Evolutionary conservation across 495 filamentous ascomycete species (phyloP).

Genomic region (Entonaema liquescens): DNA sequence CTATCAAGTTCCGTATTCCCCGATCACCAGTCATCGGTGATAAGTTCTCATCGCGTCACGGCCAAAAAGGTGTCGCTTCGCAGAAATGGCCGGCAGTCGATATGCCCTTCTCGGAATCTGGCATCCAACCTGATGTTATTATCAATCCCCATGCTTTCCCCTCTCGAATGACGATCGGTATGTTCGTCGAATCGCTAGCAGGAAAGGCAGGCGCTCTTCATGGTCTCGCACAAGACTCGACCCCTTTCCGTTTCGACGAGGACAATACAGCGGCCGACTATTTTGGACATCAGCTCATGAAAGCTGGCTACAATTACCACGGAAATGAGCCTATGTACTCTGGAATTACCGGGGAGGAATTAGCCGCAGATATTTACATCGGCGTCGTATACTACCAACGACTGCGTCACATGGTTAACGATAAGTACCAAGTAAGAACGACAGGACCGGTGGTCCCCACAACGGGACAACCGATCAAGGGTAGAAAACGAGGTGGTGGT

Average conservation of each 20-base stretch:
- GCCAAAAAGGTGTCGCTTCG: conserved; percentile 97
- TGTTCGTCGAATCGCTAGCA: conserved; percentile 97
- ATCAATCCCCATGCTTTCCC: conserved; percentile 99
- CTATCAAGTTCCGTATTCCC: conserved; percentile 91
- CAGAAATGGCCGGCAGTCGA: conserved; percentile 94
- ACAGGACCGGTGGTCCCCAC: conserved; percentile 88
- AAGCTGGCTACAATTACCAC: conserved; percentile 96
- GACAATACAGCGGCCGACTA: conserved; percentile 91
- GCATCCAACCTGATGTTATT: conserved; percentile 96
- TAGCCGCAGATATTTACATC: conserved; percentile 94
- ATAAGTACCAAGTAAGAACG: conserved; percentile 98
- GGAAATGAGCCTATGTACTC: conserved; percentile 98
- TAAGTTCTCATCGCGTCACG: conserved; percentile 98
- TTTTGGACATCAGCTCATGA: conserved; percentile 93
- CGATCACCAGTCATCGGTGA: conserved; percentile 93
- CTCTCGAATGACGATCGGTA: conserved; percentile 99
- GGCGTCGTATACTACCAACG: conserved; percentile 98
- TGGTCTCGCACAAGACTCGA: conserved; percentile 91
- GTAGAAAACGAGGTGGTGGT: conserved; percentile 92
- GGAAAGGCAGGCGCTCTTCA: conserved; percentile 95
- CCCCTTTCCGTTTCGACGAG: conserved; percentile 93
- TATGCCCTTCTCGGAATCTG: conserved; percentile 97
- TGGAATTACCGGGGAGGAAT: conserved; percentile 93
- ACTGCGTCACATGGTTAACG: conserved; percentile 98
- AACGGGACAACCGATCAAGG: conserved; percentile 97